Evolutionary conservation across 768 basidiomycete genomes (phyloP).

Genomic region (Tulasnella sp.): DNA sequence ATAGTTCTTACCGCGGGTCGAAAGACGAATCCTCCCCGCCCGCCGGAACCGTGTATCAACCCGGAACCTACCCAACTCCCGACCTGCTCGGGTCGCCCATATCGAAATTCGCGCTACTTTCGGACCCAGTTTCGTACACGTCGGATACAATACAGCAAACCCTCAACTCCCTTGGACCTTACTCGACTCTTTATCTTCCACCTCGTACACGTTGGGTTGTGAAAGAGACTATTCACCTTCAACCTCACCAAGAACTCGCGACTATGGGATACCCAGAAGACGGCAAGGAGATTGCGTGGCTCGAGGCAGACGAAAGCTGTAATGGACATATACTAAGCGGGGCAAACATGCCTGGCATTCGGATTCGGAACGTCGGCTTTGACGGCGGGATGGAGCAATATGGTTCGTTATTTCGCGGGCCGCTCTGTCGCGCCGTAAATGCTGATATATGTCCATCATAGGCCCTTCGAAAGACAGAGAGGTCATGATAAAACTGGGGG

Average conservation of each 20-base stretch:
- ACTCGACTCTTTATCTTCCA: slow-evolving; percentile 40
- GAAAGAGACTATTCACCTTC: slow-evolving; percentile 34
- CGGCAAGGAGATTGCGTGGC: slow-evolving; percentile 38
- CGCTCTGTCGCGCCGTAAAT: background rate
- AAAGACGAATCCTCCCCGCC: background rate
- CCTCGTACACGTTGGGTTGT: slow-evolving; percentile 37
- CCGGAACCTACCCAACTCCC: slow-evolving; percentile 37
- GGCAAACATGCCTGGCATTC: slow-evolving; percentile 35
- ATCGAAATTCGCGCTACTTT: slow-evolving; percentile 15
- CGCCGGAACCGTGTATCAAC: slow-evolving; percentile 33
- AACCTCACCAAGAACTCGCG: slow-evolving; percentile 39
- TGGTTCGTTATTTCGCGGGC: slow-evolving; percentile 1
- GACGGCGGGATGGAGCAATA: slow-evolving; percentile 39
- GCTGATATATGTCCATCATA: background rate
- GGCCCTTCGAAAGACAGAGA: slow-evolving; percentile 29
- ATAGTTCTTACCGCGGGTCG: background rate
- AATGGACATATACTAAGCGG: slow-evolving; percentile 35
- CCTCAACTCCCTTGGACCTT: slow-evolving; percentile 37
- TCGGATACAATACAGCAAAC: slow-evolving; percentile 38
- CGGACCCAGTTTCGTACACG: slow-evolving; percentile 20
- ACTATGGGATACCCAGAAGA: slow-evolving; percentile 39
- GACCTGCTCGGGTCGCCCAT: slow-evolving; percentile 34
- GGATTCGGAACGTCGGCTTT: slow-evolving; percentile 39
- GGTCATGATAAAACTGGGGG: slow-evolving; percentile 39
- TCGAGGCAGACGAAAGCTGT: slow-evolving; percentile 38